Conservation (phyloP, 2,329 filamentous ascomycete genomes). For the Calonectria pseudoturangicola region DNA sequence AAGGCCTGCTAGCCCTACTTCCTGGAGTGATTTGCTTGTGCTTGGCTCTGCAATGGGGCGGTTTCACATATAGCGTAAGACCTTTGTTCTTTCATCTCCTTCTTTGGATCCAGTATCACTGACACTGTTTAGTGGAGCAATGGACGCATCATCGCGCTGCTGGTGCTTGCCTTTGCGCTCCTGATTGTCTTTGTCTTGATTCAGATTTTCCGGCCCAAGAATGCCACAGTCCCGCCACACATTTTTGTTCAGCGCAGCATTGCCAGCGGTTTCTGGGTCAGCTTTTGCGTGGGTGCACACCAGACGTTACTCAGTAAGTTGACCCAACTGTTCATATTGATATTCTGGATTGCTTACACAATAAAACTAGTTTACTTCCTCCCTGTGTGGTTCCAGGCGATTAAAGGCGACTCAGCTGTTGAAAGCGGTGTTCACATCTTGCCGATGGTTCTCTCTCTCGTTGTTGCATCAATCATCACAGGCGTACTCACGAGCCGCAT, state of each 20-base stretch:
- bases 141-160: slow-evolving; percentile 65
- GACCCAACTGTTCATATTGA: background rate
- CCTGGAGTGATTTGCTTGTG: slow-evolving; percentile 69
- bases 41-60: slow-evolving; percentile 69
- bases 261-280: slow-evolving; percentile 57
- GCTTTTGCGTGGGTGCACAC: slow-evolving; percentile 53
- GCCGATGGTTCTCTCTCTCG: slow-evolving; percentile 55
- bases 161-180: slow-evolving; percentile 63
- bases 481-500: slow-evolving; percentile 54
- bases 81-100: background rate
- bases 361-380: slow-evolving; percentile 58
- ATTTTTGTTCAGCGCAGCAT: slow-evolving; percentile 65
- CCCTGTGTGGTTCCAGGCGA: slow-evolving; percentile 71
- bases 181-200: slow-evolving; percentile 64
- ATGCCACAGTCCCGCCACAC: slow-evolving; percentile 64
- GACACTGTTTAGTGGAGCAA: slow-evolving; percentile 60
- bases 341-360: background rate
- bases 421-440: slow-evolving; percentile 53
- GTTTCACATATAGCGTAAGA: slow-evolving; percentile 56
- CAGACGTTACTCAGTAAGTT: slow-evolving; percentile 46
- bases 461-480: slow-evolving; percentile 53
- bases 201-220: slow-evolving; percentile 59
- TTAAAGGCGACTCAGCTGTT: slow-evolving; percentile 56
- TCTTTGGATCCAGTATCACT: background rate
- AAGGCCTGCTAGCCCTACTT: slow-evolving; percentile 71